Base-by-base conservation (phyloP, 345 rosid species). In the Pelargonium nanum region DNA sequence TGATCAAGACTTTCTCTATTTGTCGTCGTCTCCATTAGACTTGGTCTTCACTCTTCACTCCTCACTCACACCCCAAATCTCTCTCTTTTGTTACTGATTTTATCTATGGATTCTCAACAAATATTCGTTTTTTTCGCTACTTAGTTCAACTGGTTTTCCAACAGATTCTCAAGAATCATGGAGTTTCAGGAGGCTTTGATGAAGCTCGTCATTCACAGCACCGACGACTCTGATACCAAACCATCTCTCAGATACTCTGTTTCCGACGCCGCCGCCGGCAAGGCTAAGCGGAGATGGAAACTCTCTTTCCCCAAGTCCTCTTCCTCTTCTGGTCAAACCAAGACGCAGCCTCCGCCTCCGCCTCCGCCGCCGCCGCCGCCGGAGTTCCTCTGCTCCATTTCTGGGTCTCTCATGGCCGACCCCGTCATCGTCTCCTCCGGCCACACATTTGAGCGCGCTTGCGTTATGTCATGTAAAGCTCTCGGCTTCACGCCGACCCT, bases 361-460 rank as follows among this genome's bases (percentile, higher is more conserved):
- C 62, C 65, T 34, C 59, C 2, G 59, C 56, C 16, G 28, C 70
- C 57, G 16, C 26, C 76, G 0, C 65, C 59, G 64, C 9, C 56
- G 17, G 97, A 89, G 63, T 89, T 89, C 62, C 72, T 80, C 32
- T 93, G 99, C 65, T 94, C 89, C 0, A 66, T 93, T 68, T 85
- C 96, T 0, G 84, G 79, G 24, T 74, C 73, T 19, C 66, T 89
- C 66, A 93, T 93, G 99, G 75, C 77, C 0, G 99, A 87, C 22
- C 97, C 99, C 3, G 83, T 89, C 15, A 85, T 93, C 16, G 94
- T 93, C 70, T 75, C 96, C 45, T 93, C 97, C 1, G 99, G 99
- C 22, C 97, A 93, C 74, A 77, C 90, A 25, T 93, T 84, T 57
- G 99, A 93, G 25, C 73, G 90, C 50, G 75, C 71, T 32, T 83